These are phyloP conservation scores for Rhodosporidiobolus odoratus DNA, from an alignment of 768 basidiomycete genomes.

Conservation along the genomic window DNA sequence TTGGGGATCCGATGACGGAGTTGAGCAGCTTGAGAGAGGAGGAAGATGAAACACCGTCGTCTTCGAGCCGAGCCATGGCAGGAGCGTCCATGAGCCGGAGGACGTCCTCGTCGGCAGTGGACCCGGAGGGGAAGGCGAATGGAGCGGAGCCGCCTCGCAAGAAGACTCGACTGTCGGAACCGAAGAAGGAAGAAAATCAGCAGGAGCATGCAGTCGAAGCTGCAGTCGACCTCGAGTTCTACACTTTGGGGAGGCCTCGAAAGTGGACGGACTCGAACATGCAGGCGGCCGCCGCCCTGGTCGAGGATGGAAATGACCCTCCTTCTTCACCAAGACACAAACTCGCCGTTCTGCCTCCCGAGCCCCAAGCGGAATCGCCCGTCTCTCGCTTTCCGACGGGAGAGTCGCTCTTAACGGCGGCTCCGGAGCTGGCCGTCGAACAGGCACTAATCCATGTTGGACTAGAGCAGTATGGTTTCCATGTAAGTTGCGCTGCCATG, in stretches of 20 bases:
- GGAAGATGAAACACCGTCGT: not conserved
- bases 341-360: slow-evolving; percentile 8
- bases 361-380: slow-evolving; percentile 1
- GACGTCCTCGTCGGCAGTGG: not conserved
- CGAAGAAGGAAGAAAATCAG: slow-evolving; percentile 27
- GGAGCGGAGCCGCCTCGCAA: slow-evolving; percentile 1
- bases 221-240: slow-evolving; percentile 30
- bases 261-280: slow-evolving; percentile 11
- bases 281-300: not conserved
- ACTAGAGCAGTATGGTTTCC: slow-evolving; percentile 23
- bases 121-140: not conserved
- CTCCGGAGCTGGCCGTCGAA: slow-evolving; percentile 16
- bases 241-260: slow-evolving; percentile 21
- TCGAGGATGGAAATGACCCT: not conserved
- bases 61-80: not conserved
- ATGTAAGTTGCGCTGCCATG: too few species aligned
- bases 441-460: slow-evolving; percentile 12
- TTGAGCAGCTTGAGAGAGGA: not conserved
- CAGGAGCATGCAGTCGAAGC: slow-evolving; percentile 26
- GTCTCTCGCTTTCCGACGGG: slow-evolving; percentile 17
- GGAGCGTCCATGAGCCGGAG: not conserved
- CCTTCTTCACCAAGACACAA: slow-evolving; percentile 4
- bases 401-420: not conserved
- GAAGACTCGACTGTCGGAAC: not conserved
- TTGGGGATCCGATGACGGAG: slow-evolving; percentile 25